These are phyloP conservation scores for Penicillium paradoxum DNA, from an alignment of 495 filamentous ascomycete species.

Conservation along the genomic window DNA sequence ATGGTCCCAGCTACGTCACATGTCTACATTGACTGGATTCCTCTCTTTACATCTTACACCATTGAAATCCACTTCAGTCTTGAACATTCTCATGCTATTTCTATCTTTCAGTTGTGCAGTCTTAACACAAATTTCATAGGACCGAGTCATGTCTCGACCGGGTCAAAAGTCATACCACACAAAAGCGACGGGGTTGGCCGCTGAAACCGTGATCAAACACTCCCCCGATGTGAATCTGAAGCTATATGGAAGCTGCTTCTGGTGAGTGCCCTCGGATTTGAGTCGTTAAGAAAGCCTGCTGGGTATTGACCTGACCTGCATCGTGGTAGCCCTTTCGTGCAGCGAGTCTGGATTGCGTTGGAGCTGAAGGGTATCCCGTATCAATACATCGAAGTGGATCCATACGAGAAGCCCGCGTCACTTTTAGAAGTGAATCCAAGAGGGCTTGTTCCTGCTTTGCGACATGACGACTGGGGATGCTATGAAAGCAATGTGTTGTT, in stretches of 20 bases:
- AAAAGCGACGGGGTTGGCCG: conserved; percentile 73
- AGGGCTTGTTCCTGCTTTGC: conserved; percentile 78
- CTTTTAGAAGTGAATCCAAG: conserved; percentile 84
- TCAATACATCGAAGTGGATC: conserved; percentile 89
- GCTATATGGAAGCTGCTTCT: conserved; percentile 87
- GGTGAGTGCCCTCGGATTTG: conserved; percentile 49
- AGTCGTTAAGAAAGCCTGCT: background rate
- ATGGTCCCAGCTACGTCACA: conserved; percentile 21
- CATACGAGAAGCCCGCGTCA: conserved; percentile 73
- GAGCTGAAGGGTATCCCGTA: conserved; percentile 79
- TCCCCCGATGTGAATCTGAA: conserved; percentile 67
- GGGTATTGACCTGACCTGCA: conserved; percentile 2
- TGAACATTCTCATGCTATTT: background rate
- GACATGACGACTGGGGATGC: conserved; percentile 81
- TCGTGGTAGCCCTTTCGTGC: conserved; percentile 64
- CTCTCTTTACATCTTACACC: background rate
- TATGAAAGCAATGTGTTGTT: conserved; percentile 84
- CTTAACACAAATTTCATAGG: conserved; percentile 14
- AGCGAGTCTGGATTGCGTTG: conserved; percentile 94
- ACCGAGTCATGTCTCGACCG: conserved; percentile 41
- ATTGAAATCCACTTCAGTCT: background rate
- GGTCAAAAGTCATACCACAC: conserved; percentile 74
- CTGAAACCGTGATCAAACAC: conserved; percentile 68
- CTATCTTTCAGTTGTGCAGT: background rate
- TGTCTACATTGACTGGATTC: conserved; percentile 1